Evolutionary conservation across 2,329 filamentous ascomycete genomes (phyloP).

Genomic region (Mycosphaerella arachidis): DNA sequence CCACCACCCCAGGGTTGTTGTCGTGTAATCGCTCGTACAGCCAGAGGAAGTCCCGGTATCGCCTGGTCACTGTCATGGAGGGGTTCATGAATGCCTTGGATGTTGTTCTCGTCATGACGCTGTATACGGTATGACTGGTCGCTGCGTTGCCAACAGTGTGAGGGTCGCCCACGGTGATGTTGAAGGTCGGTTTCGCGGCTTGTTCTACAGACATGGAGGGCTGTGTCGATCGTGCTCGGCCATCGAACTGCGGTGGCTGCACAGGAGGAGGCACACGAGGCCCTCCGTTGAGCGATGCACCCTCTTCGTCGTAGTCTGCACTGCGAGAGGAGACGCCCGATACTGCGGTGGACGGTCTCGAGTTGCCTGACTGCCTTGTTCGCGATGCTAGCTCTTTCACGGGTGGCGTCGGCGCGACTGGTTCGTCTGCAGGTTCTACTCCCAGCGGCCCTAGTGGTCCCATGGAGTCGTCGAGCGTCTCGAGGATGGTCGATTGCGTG

Average conservation of each 20-base stretch:
- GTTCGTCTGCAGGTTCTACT: slow-evolving; percentile 49
- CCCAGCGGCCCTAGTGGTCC: slow-evolving; percentile 70
- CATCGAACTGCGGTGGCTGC: slow-evolving; percentile 45
- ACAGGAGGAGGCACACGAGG: slow-evolving; percentile 63
- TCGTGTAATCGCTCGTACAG: slow-evolving; percentile 90
- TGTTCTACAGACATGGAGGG: slow-evolving; percentile 90
- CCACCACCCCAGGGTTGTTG: slow-evolving; percentile 91
- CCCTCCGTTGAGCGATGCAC: slow-evolving; percentile 38
- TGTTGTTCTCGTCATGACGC: slow-evolving; percentile 89
- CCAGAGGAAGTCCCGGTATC: slow-evolving; percentile 97
- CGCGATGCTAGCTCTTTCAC: slow-evolving; percentile 54
- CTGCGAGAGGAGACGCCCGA: slow-evolving; percentile 50
- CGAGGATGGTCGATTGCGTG: slow-evolving; percentile 70
- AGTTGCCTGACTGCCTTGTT: slow-evolving; percentile 37
- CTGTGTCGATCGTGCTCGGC: slow-evolving; percentile 50
- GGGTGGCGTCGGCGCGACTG: slow-evolving; percentile 56
- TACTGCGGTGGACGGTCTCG: slow-evolving; percentile 44
- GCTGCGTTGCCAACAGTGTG: slow-evolving; percentile 97
- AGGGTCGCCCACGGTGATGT: slow-evolving; percentile 89
- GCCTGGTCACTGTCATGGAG: slow-evolving; percentile 87
- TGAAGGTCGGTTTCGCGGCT: slow-evolving; percentile 85
- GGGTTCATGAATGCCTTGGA: slow-evolving; percentile 92
- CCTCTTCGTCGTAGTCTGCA: slow-evolving; percentile 64
- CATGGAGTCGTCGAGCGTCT: slow-evolving; percentile 68
- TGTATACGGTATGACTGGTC: slow-evolving; percentile 96